Conservation (phyloP, 1,284 basidiomycete species). For the Chalciporus sp. region DNA sequence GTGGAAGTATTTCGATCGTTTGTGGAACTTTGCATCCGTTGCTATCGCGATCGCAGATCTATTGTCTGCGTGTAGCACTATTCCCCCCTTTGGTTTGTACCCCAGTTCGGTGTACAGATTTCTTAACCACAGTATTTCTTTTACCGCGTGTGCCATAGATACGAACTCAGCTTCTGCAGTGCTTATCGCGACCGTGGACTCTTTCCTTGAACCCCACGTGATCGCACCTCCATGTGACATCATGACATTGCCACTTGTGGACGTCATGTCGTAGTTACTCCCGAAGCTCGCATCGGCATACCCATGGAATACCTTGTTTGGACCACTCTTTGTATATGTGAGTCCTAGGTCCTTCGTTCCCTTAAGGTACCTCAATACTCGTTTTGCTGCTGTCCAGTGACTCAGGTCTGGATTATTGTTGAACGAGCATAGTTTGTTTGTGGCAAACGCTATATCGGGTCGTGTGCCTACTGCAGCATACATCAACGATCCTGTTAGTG, state of each 20-base stretch:
- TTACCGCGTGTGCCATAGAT: not conserved
- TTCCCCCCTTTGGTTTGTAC: constrained; percentile 1
- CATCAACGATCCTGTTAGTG: constrained; percentile 2
- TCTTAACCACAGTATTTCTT: not conserved
- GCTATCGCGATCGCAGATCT: not conserved
- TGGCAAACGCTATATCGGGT: not conserved
- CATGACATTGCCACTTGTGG: not conserved
- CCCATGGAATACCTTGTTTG: not conserved
- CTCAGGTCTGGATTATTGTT: not conserved
- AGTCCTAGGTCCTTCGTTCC: not conserved
- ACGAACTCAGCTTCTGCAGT: not conserved
- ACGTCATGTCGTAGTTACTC: not conserved
- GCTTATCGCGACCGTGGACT: not conserved
- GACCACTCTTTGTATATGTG: not conserved
- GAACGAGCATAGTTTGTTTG: not conserved
- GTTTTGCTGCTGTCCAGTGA: constrained; percentile 3
- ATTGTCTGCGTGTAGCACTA: not conserved
- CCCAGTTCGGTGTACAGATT: not conserved
- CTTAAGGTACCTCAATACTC: constrained; percentile 1
- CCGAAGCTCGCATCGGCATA: not conserved
- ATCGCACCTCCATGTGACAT: not conserved
- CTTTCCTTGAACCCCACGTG: not conserved
- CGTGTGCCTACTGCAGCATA: not conserved
- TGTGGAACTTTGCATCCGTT: not conserved
- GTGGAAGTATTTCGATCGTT: not conserved